phyloP scores from a whole-genome alignment of 2,329 filamentous ascomycete genomes.

The Aureobasidium pullulans region DNA sequence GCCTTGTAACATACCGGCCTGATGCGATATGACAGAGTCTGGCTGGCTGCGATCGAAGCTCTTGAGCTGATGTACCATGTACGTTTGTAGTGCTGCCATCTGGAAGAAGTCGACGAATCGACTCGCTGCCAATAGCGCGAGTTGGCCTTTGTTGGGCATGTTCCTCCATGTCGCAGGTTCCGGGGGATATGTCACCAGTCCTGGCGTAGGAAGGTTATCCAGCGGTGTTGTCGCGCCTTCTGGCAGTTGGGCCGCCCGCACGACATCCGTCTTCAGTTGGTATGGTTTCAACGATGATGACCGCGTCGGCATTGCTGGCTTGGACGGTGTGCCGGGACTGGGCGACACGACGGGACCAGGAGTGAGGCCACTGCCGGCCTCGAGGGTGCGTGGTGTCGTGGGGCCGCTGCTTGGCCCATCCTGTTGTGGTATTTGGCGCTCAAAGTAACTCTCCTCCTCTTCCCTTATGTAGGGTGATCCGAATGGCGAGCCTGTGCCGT shows the following conservation, averaged over 20 bases:
- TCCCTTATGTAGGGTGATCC: slow-evolving; percentile 12
- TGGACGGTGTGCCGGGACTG: not conserved
- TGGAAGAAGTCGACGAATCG: slow-evolving; percentile 40
- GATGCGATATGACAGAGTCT: slow-evolving; percentile 39
- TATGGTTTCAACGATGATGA: not conserved
- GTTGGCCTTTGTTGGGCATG: slow-evolving; percentile 34
- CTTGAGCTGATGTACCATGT: slow-evolving; percentile 37
- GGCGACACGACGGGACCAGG: not conserved
- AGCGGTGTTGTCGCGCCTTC: not conserved
- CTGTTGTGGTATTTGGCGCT: slow-evolving; percentile 2
- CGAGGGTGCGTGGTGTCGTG: slow-evolving; percentile 3
- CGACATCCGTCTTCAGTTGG: not conserved
- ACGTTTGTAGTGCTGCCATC: slow-evolving; percentile 37
- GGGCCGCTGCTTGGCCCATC: not conserved
- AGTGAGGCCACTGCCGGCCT: slow-evolving; percentile 9
- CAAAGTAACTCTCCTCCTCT: slow-evolving; percentile 15
- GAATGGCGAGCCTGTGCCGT: slow-evolving; percentile 2
- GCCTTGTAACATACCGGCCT: slow-evolving; percentile 35
- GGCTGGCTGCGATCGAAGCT: slow-evolving; percentile 37
- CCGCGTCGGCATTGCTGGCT: slow-evolving; percentile 1
- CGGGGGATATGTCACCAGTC: slow-evolving; percentile 14
- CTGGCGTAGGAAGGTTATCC: slow-evolving; percentile 7
- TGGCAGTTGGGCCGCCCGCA: not conserved
- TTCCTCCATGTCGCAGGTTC: slow-evolving; percentile 31
- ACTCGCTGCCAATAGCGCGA: slow-evolving; percentile 33